A percentile compares a stretch with the other conserved stretches of the same genome.
Evolutionary conservation across 352 stramenopile species (phyloP).

Genomic region (Globisporangium nodosum): DNA sequence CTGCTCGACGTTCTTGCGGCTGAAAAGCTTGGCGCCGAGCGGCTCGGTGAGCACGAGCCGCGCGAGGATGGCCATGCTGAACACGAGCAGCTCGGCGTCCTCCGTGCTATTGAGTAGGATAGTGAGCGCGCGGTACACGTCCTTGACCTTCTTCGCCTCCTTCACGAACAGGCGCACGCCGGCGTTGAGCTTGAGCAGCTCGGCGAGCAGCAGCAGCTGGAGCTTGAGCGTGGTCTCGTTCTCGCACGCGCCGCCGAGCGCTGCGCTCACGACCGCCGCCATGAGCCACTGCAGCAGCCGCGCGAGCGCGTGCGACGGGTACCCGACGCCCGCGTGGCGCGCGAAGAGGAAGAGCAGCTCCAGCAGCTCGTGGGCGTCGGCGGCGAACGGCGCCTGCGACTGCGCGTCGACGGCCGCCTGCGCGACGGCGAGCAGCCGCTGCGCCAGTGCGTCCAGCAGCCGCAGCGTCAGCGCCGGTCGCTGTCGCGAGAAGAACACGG

Average conservation of each 20-base stretch:
- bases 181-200: slow-evolving; percentile 65
- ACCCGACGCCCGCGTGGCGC: slow-evolving; percentile 48
- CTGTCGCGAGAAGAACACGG: slow-evolving; percentile 37
- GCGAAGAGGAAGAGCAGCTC: slow-evolving; percentile 59
- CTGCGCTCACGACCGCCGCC: slow-evolving; percentile 31
- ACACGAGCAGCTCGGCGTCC: slow-evolving; percentile 66
- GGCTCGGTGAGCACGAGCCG: slow-evolving; percentile 66
- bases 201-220: slow-evolving; percentile 58
- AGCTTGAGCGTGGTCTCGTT: slow-evolving; percentile 53
- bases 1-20: slow-evolving; percentile 75
- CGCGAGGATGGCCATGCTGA: slow-evolving; percentile 71
- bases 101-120: slow-evolving; percentile 78
- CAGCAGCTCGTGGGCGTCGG: slow-evolving; percentile 23
- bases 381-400: slow-evolving; percentile 16
- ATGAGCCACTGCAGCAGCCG: slow-evolving; percentile 69
- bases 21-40: slow-evolving; percentile 78
- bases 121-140: slow-evolving; percentile 77
- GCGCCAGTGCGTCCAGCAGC: slow-evolving; percentile 53
- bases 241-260: slow-evolving; percentile 35
- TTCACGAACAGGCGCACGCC: slow-evolving; percentile 74
- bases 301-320: slow-evolving; percentile 61
- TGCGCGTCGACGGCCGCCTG: slow-evolving; percentile 12
- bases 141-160: slow-evolving; percentile 75
- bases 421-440: slow-evolving; percentile 33
- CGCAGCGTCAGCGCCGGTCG: slow-evolving; percentile 39